Percentiles rank a stretch among this genome's conserved stretches.
Evolutionary conservation across 2,329 filamentous ascomycete species (phyloP).

Genomic region (Diaporthe batatas): DNA sequence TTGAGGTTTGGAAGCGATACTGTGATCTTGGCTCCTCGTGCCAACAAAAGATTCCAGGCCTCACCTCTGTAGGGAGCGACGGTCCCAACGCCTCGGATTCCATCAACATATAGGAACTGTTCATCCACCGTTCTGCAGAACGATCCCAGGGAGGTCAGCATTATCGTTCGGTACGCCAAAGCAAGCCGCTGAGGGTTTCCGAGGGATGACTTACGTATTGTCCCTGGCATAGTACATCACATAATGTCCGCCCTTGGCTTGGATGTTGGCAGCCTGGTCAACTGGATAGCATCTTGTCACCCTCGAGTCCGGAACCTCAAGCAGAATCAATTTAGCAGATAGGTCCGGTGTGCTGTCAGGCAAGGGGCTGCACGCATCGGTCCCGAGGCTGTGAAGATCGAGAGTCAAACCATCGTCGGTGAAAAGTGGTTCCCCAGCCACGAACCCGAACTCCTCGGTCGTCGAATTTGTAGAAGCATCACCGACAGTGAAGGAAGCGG

Average conservation of each 20-base stretch:
- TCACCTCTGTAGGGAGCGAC: constrained; percentile 12
- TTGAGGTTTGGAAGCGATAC: constrained; percentile 20
- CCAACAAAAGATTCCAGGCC: constrained; percentile 13
- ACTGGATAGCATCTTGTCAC: constrained; percentile 14
- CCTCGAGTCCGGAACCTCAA: constrained; percentile 17
- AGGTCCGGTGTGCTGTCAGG: constrained; percentile 29
- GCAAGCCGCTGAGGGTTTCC: not conserved
- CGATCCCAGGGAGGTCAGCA: not conserved
- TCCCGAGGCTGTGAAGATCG: constrained; percentile 5
- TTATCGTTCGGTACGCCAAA: not conserved
- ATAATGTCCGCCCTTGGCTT: constrained; percentile 10
- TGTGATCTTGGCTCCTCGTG: constrained; percentile 9
- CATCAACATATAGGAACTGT: constrained; percentile 18
- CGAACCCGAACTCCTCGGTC: constrained; percentile 15
- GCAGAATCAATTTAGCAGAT: constrained; percentile 17
- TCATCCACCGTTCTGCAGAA: constrained; percentile 6
- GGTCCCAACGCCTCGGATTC: constrained; percentile 9
- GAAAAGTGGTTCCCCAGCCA: not conserved
- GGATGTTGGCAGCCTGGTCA: constrained; percentile 16
- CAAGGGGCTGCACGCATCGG: constrained; percentile 21
- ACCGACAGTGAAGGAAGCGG: constrained; percentile 14
- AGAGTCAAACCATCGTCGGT: not conserved
- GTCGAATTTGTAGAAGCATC: constrained; percentile 5
- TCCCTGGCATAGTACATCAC: constrained; percentile 18
- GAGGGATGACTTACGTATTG: not conserved